Conservation (phyloP, 2,329 filamentous ascomycete genomes). For the Penicillium sp. region DNA sequence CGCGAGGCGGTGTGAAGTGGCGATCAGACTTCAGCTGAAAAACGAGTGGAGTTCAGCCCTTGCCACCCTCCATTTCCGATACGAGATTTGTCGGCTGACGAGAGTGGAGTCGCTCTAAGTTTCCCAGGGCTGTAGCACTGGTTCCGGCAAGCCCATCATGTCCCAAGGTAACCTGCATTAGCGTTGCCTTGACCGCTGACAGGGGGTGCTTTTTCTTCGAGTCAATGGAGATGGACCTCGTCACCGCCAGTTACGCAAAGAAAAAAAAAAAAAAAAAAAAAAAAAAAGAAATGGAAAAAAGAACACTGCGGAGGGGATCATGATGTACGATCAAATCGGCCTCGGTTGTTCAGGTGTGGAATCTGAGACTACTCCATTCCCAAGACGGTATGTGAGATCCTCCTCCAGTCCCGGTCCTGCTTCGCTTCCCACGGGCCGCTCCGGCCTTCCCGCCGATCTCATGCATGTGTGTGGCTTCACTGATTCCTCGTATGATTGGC, state of each 20-base stretch:
- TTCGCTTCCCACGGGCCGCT: constrained; percentile 27
- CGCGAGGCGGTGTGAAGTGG: constrained; percentile 21
- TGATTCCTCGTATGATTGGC: constrained; percentile 2
- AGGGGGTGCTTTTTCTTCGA: constrained; percentile 20
- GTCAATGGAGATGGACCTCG: constrained; percentile 2
- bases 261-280: too few relatives aligned
- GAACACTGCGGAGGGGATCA: too few relatives aligned
- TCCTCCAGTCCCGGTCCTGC: constrained; percentile 9
- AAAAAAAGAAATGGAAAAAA: too few relatives aligned
- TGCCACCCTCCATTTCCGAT: constrained; percentile 15
- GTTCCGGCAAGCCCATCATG: constrained; percentile 26
- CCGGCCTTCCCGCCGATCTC: constrained; percentile 28
- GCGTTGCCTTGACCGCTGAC: constrained; percentile 29
- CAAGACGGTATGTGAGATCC: too few relatives aligned
- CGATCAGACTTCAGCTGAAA: constrained; percentile 24
- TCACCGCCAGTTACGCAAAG: constrained; percentile 14
- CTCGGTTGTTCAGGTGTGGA: too few relatives aligned
- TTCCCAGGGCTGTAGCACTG: constrained; percentile 36
- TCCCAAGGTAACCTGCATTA: constrained; percentile 37
- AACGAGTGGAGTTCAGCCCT: constrained; percentile 18
- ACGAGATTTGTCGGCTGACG: constrained; percentile 16
- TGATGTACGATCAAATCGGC: too few relatives aligned
- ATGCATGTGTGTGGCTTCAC: constrained; percentile 17
- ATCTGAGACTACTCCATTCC: too few relatives aligned
- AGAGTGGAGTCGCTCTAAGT: constrained; percentile 17